These are phyloP conservation scores for Murraya koenigii DNA, from an alignment of 345 rosid species.

Conservation along the genomic window DNA sequence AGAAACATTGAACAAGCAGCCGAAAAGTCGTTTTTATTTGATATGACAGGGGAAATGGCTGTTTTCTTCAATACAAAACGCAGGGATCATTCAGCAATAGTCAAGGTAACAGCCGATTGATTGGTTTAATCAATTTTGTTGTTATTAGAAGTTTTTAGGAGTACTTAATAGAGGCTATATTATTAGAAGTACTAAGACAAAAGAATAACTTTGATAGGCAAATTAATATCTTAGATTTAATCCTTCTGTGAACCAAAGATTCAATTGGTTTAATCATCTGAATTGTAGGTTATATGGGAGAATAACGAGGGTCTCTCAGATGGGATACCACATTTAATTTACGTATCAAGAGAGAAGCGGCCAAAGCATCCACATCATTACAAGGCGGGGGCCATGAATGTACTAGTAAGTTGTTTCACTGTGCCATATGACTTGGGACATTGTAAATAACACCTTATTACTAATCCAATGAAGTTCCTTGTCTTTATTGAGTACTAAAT, in stretches of 20 bases:
- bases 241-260: neutral
- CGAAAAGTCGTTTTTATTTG: conserved; percentile 10
- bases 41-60: conserved; percentile 33
- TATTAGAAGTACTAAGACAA: neutral
- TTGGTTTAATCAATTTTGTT: no score
- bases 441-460: neutral
- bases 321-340: conserved; percentile 55
- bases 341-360: conserved; percentile 65
- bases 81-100: conserved; percentile 49
- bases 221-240: no score
- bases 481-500: no score
- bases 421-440: neutral
- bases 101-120: conserved; percentile 38
- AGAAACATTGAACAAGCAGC: conserved; percentile 40
- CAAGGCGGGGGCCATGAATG: conserved; percentile 87
- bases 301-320: conserved; percentile 29
- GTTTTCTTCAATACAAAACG: conserved; percentile 36
- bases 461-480: no score
- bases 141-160: no score
- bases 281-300: conserved; percentile 50
- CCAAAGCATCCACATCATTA: conserved; percentile 50
- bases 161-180: no score
- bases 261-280: neutral
- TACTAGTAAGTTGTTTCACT: conserved; percentile 34
- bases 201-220: no score